phyloP scores from a whole-genome alignment of 495 filamentous ascomycete species.

The Aspergillus nidulans region DNA sequence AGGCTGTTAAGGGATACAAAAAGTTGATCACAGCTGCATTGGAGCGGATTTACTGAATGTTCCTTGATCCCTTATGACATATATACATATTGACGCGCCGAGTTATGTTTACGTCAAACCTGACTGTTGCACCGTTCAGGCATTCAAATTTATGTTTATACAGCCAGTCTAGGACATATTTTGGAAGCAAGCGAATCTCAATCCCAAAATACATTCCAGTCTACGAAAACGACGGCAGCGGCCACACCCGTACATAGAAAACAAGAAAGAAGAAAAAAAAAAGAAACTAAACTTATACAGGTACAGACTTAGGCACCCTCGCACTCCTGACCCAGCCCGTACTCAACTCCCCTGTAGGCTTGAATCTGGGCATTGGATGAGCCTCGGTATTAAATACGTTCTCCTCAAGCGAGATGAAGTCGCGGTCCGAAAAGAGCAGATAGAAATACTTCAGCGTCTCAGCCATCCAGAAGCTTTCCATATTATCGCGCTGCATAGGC shows the following conservation, averaged over 20 bases:
- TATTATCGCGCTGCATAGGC: constrained; percentile 65
- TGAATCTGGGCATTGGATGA: constrained; percentile 84
- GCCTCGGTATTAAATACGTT: constrained; percentile 96
- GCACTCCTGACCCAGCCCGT: constrained; percentile 82
- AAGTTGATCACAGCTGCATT: constrained; percentile 62
- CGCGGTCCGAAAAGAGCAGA: constrained; percentile 81
- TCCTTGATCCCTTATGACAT: too few species aligned
- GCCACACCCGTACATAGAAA: neutral
- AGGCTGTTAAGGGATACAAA: constrained; percentile 68
- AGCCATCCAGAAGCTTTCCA: constrained; percentile 96
- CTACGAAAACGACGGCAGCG: neutral
- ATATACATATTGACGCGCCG: neutral
- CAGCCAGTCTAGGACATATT: neutral
- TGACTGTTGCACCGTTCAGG: neutral
- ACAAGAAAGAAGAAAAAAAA: neutral
- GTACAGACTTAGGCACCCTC: neutral
- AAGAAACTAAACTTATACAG: neutral
- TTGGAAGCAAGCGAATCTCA: neutral
- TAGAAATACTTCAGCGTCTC: constrained; percentile 99
- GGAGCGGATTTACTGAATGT: constrained; percentile 18
- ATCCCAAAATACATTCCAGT: neutral
- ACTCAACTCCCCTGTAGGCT: constrained; percentile 68
- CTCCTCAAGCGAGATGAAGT: constrained; percentile 77
- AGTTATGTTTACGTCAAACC: neutral
- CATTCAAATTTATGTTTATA: neutral